Percentiles rank a stretch among this genome's conserved stretches.
phyloP scores from a whole-genome alignment of 2,329 filamentous ascomycete genomes.

The Acrocalymma vagum region DNA sequence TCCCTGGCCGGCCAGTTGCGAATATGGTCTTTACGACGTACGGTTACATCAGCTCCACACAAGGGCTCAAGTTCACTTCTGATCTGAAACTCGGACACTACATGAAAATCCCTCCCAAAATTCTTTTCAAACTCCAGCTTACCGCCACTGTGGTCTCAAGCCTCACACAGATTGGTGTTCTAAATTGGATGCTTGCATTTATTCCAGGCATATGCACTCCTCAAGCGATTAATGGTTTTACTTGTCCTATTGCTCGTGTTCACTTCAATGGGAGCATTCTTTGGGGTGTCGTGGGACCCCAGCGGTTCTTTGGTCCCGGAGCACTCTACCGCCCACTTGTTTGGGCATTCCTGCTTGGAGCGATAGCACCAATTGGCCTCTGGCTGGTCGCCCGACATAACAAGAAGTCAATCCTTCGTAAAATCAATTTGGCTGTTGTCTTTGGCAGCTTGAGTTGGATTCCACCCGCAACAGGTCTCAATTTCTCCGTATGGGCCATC shows the following conservation, averaged over 20 bases:
- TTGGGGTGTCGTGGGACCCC: slow-evolving; percentile 87
- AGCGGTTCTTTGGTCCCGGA: slow-evolving; percentile 79
- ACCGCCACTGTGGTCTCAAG: slow-evolving; percentile 79
- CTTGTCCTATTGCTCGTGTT: slow-evolving; percentile 84
- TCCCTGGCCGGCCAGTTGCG: slow-evolving; percentile 84
- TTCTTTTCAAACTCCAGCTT: slow-evolving; percentile 81
- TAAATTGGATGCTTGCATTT: slow-evolving; percentile 90
- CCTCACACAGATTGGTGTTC: slow-evolving; percentile 80
- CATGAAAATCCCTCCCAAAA: slow-evolving; percentile 85
- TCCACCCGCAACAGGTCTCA: slow-evolving; percentile 81
- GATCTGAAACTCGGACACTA: slow-evolving; percentile 89
- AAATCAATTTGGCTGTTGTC: slow-evolving; percentile 82
- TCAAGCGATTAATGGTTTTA: slow-evolving; percentile 84
- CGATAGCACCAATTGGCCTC: slow-evolving; percentile 75
- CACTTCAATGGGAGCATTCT: slow-evolving; percentile 92
- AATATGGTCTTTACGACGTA: slow-evolving; percentile 96
- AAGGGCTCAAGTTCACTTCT: slow-evolving; percentile 88
- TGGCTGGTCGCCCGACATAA: slow-evolving; percentile 73
- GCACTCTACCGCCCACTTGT: slow-evolving; percentile 80
- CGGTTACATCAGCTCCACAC: slow-evolving; percentile 86
- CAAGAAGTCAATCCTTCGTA: slow-evolving; percentile 70
- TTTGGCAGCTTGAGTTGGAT: slow-evolving; percentile 88
- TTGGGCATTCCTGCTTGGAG: slow-evolving; percentile 83
- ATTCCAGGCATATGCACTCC: slow-evolving; percentile 81
- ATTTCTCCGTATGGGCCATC: slow-evolving; percentile 86